A percentile compares a stretch with the other conserved stretches of the same genome.
These are phyloP conservation scores for Calvatia gigantea DNA, from an alignment of 768 basidiomycete species.

Conservation along the genomic window DNA sequence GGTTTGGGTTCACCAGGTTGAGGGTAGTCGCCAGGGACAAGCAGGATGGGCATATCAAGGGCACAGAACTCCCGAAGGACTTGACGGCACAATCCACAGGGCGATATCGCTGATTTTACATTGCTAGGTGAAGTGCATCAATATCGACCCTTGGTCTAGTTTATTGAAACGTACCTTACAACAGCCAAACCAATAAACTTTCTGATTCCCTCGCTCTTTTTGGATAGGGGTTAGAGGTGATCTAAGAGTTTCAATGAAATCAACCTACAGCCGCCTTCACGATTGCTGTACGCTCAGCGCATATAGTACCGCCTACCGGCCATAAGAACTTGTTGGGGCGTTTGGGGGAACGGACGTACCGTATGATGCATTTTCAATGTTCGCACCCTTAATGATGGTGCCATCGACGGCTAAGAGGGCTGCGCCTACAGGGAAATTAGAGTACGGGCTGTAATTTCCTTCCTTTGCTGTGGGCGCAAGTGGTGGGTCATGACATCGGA, in stretches of 20 bases:
- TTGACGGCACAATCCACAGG: constrained; percentile 94
- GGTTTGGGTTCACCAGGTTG: constrained; percentile 31
- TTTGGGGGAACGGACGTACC: constrained; percentile 44
- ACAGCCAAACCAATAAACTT: constrained; percentile 77
- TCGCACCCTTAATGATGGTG: constrained; percentile 76
- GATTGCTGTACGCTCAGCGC: constrained; percentile 92
- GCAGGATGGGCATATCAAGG: constrained; percentile 65
- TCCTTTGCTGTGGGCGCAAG: constrained; percentile 49
- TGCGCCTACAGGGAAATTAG: constrained; percentile 91
- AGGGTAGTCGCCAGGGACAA: constrained; percentile 66
- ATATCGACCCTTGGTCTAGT: not conserved
- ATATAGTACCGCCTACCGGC: constrained; percentile 76
- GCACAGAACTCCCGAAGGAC: constrained; percentile 84
- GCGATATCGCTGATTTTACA: constrained; percentile 63
- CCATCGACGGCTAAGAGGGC: constrained; percentile 73
- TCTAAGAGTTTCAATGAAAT: not conserved
- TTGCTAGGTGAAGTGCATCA: constrained; percentile 45
- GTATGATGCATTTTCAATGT: constrained; percentile 92
- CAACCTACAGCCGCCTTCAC: constrained; percentile 86
- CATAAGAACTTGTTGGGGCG: not conserved
- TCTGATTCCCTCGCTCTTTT: constrained; percentile 74
- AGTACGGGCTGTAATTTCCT: constrained; percentile 79
- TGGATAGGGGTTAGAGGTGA: not conserved
- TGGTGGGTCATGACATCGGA: not conserved
- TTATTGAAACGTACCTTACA: constrained; percentile 54